These are phyloP conservation scores for Panus rudis DNA, from an alignment of 768 basidiomycete genomes.

Conservation along the genomic window DNA sequence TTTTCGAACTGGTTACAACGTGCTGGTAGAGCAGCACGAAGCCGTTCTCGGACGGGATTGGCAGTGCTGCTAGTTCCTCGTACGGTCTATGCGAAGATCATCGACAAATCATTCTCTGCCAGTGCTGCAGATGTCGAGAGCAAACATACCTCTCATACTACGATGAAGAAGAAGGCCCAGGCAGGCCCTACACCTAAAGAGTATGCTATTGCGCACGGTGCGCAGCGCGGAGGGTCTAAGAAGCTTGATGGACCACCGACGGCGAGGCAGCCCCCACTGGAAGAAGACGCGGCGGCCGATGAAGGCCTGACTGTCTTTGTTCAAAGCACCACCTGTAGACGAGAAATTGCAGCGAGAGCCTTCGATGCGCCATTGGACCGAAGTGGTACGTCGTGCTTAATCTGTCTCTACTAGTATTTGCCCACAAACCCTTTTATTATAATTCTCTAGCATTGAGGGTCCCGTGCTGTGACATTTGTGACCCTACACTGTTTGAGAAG, in stretches of 20 bases:
- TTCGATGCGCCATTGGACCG: not conserved
- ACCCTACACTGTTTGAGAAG: slow-evolving; percentile 13
- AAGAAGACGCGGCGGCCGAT: slow-evolving; percentile 6
- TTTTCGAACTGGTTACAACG: slow-evolving; percentile 16
- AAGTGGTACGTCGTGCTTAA: slow-evolving; percentile 1
- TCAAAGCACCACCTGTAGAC: not conserved
- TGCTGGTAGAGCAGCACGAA: slow-evolving; percentile 12
- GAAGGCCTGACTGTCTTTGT: slow-evolving; percentile 2
- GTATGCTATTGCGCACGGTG: not conserved
- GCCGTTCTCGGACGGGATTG: slow-evolving; percentile 7
- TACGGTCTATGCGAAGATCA: slow-evolving; percentile 6
- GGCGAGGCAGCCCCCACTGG: not conserved
- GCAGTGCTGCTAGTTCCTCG: slow-evolving; percentile 14
- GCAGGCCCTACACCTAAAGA: not conserved
- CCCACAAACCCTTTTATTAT: not conserved
- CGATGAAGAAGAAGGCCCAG: too few relatives aligned
- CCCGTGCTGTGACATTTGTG: slow-evolving; percentile 24
- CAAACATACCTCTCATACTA: too few relatives aligned
- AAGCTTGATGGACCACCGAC: not conserved
- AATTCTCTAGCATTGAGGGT: slow-evolving; percentile 4
- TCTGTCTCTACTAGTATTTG: too few relatives aligned
- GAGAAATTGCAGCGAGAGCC: not conserved
- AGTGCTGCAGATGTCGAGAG: too few relatives aligned
- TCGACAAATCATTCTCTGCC: too few relatives aligned
- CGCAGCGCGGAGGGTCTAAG: not conserved